Percentiles rank a stretch among this genome's conserved stretches.
Conservation (phyloP, 306 rosid species). For the Quercus robur region DNA sequence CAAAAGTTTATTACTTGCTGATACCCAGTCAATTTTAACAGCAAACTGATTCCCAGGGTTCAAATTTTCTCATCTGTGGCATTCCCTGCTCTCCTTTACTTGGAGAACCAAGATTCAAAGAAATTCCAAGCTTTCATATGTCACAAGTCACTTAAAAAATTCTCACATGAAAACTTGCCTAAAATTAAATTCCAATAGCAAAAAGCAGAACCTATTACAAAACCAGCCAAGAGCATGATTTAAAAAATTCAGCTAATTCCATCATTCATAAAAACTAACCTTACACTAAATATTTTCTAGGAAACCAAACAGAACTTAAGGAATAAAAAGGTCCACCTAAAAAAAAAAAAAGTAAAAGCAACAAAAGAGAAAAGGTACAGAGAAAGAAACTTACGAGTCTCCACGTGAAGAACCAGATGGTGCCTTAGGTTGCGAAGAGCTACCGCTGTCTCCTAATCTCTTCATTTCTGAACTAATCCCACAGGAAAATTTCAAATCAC, state of each 20-base stretch:
- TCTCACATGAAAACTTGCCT: background rate
- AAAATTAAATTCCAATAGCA: background rate
- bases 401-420: too few species aligned
- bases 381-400: too few species aligned
- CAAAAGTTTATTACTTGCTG: background rate
- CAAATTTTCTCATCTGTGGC: too few species aligned
- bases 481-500: background rate
- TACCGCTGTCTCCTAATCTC: slow-evolving; percentile 42
- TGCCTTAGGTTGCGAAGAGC: slow-evolving; percentile 26
- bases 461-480: background rate
- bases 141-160: background rate
- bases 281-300: background rate
- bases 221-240: background rate
- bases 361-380: too few species aligned
- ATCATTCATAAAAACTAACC: slow-evolving; percentile 4
- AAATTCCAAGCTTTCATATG: background rate
- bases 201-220: background rate
- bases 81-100: too few species aligned
- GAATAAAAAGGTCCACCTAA: background rate
- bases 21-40: background rate
- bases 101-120: background rate
- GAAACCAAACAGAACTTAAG: background rate
- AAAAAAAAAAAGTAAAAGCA: too few species aligned
- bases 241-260: slow-evolving; percentile 7
- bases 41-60: background rate